A percentile compares a stretch with the other conserved stretches of the same genome.
These are phyloP conservation scores for Ceriops decandra DNA, from an alignment of 345 rosid genomes.

Conservation along the genomic window DNA sequence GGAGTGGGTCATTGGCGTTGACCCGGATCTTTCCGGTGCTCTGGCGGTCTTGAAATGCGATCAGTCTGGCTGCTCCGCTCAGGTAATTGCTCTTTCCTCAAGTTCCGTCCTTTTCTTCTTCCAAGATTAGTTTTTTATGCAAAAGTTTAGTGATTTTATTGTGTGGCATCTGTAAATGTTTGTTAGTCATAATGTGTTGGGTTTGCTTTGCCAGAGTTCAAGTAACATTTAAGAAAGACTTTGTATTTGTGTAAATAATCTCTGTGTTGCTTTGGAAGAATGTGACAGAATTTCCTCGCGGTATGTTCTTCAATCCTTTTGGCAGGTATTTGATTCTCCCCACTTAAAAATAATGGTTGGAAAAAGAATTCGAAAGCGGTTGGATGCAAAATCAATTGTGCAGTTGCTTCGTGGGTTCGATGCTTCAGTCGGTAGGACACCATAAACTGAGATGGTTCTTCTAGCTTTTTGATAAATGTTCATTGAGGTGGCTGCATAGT, in stretches of 20 bases:
- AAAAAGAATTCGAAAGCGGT: constrained; percentile 62
- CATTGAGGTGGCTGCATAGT: no score
- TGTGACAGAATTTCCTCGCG: neutral
- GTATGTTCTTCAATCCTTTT: neutral
- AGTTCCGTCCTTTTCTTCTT: neutral
- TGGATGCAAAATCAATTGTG: constrained; percentile 75
- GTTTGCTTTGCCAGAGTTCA: neutral
- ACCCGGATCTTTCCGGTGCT: constrained; percentile 84
- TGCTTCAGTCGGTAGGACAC: constrained; percentile 56
- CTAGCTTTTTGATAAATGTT: neutral
- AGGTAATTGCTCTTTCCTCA: constrained; percentile 32
- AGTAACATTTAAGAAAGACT: neutral
- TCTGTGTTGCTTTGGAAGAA: neutral
- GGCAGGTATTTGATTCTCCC: constrained; percentile 85
- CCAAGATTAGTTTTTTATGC: neutral
- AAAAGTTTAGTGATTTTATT: no score
- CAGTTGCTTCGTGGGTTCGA: constrained; percentile 61
- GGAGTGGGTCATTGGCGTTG: constrained; percentile 66
- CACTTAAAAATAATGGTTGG: constrained; percentile 60
- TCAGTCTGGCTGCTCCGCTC: constrained; percentile 48
- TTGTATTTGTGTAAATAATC: neutral
- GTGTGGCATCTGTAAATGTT: no score
- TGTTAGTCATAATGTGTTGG: neutral
- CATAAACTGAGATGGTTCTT: neutral
- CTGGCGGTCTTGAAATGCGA: constrained; percentile 58